Conservation (phyloP, 768 basidiomycete species). For the Tubosaeta brunneosetosa region DNA sequence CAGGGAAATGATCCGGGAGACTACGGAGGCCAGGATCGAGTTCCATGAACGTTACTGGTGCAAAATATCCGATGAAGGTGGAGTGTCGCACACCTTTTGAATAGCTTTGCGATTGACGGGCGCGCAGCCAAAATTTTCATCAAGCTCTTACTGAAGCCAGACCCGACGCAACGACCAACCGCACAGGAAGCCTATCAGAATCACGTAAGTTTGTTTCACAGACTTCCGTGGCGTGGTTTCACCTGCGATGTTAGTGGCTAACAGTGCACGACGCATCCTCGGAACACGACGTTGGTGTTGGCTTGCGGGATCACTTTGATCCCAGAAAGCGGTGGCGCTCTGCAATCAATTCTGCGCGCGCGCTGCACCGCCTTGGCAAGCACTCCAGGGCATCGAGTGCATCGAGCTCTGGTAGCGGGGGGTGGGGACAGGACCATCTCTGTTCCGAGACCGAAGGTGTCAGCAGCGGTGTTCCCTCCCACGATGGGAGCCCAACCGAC, state of each 20-base stretch:
- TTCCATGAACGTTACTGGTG: conserved; percentile 96
- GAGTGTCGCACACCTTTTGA: conserved; percentile 3
- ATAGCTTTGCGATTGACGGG: neutral
- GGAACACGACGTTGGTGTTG: conserved; percentile 69
- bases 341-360: conserved; percentile 55
- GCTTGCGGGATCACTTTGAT: conserved; percentile 80
- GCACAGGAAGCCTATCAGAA: conserved; percentile 66
- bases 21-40: conserved; percentile 76
- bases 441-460: conserved; percentile 20
- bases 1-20: conserved; percentile 73
- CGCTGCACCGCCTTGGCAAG: conserved; percentile 31
- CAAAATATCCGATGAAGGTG: conserved; percentile 78
- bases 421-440: conserved; percentile 33
- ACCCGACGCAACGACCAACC: conserved; percentile 68
- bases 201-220: conserved; percentile 42
- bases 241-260: conserved; percentile 55
- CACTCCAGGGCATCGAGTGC: conserved; percentile 24
- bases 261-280: conserved; percentile 58
- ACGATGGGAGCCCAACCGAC: conserved; percentile 26
- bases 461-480: conserved; percentile 34
- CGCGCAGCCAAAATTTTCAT: conserved; percentile 80
- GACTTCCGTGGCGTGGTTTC: neutral
- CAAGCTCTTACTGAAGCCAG: conserved; percentile 58
- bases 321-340: conserved; percentile 67
- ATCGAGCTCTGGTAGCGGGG: conserved; percentile 32